These are phyloP conservation scores for Brasilioporus rufonigricans DNA, from an alignment of 768 basidiomycete species.

Conservation along the genomic window DNA sequence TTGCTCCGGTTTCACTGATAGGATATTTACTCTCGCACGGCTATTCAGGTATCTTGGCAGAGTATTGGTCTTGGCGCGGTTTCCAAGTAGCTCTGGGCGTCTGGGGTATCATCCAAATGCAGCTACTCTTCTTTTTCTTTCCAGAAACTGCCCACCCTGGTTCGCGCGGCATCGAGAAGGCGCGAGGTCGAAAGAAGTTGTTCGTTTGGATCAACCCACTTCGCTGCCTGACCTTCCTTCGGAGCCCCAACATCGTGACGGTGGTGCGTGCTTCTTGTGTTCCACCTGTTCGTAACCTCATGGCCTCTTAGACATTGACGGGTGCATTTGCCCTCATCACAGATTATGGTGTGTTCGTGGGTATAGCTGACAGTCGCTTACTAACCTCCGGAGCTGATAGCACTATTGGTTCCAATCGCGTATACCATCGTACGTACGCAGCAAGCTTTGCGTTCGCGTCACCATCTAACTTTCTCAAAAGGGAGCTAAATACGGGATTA, in stretches of 20 bases:
- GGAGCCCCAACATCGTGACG: conserved; percentile 57
- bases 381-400: conserved; percentile 16
- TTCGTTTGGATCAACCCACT: conserved; percentile 62
- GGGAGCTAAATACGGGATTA: conserved; percentile 43
- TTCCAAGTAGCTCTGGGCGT: conserved; percentile 50
- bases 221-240: conserved; percentile 45
- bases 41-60: conserved; percentile 42
- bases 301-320: conserved; percentile 40
- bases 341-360: conserved; percentile 34
- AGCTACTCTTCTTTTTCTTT: conserved; percentile 44
- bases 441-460: neutral
- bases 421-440: conserved; percentile 56
- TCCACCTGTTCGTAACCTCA: neutral
- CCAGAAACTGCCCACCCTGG: conserved; percentile 71
- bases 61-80: conserved; percentile 65
- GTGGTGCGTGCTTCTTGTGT: conserved; percentile 40
- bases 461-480: conserved; percentile 22
- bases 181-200: conserved; percentile 16
- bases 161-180: conserved; percentile 51
- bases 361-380: neutral
- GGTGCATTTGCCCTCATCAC: conserved; percentile 27
- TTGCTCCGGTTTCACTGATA: neutral
- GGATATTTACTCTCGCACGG: neutral
- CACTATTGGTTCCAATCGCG: conserved; percentile 56
- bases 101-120: conserved; percentile 38